Percentiles rank a stretch among this genome's conserved stretches.
Evolutionary conservation across 805 yeast genomes (phyloP).

Genomic region (Hanseniaspora taiwanica): DNA sequence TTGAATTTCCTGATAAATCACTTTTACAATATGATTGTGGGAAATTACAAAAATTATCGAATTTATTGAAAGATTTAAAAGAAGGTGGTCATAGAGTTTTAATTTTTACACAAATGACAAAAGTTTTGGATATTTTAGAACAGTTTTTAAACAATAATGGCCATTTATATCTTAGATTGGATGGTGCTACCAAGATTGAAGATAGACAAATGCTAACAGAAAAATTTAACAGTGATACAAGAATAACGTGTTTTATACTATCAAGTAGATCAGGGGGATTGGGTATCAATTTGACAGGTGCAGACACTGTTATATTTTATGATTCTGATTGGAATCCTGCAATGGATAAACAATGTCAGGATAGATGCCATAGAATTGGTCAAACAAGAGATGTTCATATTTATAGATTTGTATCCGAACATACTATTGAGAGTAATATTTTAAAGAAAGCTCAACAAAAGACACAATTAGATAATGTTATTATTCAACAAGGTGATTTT

Average conservation of each 20-base stretch:
- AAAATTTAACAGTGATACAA: conserved; percentile 73
- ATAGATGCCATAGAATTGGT: conserved; percentile 97
- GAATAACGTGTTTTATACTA: conserved; percentile 79
- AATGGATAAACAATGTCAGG: conserved; percentile 98
- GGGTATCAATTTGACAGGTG: conserved; percentile 95
- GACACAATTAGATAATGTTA: conserved; percentile 83
- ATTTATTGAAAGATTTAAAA: conserved; percentile 59
- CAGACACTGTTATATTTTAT: conserved; percentile 95
- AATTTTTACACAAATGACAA: conserved; percentile 97
- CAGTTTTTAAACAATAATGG: conserved; percentile 91
- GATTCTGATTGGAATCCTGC: conserved; percentile 99
- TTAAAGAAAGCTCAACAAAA: conserved; percentile 90
- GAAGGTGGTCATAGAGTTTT: conserved; percentile 87
- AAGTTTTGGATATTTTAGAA: conserved; percentile 84
- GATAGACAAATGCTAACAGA: conserved; percentile 93
- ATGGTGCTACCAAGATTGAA: conserved; percentile 95
- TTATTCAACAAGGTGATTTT: conserved; percentile 95
- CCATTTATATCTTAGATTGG: conserved; percentile 83
- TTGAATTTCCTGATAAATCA: conserved; percentile 93
- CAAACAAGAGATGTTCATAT: conserved; percentile 97
- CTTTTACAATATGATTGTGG: conserved; percentile 93
- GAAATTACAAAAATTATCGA: conserved; percentile 75
- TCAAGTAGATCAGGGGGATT: conserved; percentile 97
- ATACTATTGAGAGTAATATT: conserved; percentile 90
- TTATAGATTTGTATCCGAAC: conserved; percentile 89